Evolutionary conservation across 352 stramenopile genomes (phyloP), one percentile per base, ranked within the genome.

Genomic region (Globisporangium irregulare): DNA sequence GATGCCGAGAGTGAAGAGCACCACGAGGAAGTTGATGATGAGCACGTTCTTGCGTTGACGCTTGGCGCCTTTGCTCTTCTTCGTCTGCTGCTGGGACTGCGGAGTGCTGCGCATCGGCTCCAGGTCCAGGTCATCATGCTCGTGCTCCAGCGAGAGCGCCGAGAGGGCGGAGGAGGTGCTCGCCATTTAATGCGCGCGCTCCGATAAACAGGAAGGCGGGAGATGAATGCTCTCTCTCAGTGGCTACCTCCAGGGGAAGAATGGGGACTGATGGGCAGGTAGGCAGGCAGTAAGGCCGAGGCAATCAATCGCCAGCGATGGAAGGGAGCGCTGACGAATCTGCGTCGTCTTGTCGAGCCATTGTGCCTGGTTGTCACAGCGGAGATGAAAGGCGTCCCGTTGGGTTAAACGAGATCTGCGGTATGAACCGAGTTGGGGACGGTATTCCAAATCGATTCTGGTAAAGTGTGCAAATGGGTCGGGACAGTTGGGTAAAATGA

Each of bases 31-130:
- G 25, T 63, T 63, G 34, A 63, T n/a, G 58, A 63, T 63, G 34
- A 63, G 36, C 58, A 63, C 58, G 58, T 63, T 63, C 58, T 63
- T 63, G 36, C 58, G 58, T 36, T 63, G 58, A 15, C 58, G 58
- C 36, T 51, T 63, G 58, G 58, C 58, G 7, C 2, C 2, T 10
- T 24, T 34, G 22, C 18, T 41, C 36, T 51, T 62, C 34, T 62
- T 10, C 57, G 18, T 12, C 29, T 41, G 27, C 56, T 62, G 32
- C 9, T 51, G 32, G 57, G 14, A 24, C 0, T 63, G 14, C 5
- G 24, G n/a, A 8, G 9, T 18, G 58, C 34, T 14, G 15, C 34
- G 38, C 12, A 63, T 36, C 12, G 58, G 58, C 22, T 36, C 36
- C 10, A 63, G 22, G 27, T 53, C n/a, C 18, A 50, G 57, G 10